Evolutionary conservation across 2,329 filamentous ascomycete species (phyloP), one percentile per base, ranked within the genome.

Genomic region (Xylariaceae sp.): DNA sequence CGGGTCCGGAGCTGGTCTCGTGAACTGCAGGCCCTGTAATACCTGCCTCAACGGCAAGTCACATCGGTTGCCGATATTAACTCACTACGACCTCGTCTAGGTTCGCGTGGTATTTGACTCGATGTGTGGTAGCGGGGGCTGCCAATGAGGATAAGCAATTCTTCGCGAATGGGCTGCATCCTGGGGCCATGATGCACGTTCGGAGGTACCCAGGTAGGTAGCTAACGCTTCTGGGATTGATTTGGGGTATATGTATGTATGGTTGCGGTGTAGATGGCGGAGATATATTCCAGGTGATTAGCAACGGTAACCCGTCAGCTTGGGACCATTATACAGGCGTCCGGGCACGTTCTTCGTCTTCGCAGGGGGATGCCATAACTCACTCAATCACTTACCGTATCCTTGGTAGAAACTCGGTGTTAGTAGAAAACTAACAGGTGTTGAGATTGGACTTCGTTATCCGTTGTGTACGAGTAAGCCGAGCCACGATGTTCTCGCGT

Each of bases 1-100:
- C 14, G 44, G 51, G 53, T 46, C 50, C 54, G 57, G 32, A 49
- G 21, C 44, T 37, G 23, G 20, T 40, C 32, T 26, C 32, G 32
- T 37, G 32, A 37, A 14, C 32, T 37, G 32, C 32, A 37, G 32
- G 32, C 14, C 14, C 14, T 37, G 32, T 37, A 16, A 7, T 37
- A 37, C 32, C 32, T 37, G 12, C 32, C 12, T 16, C 14, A 37
- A n/a, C n/a, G n/a, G n/a, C n/a, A n/a, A 37, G 32, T 37, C 32
- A 10, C 32, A 37, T 12, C 32, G 32, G 14, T 16, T 3, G n/a
- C n/a, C n/a, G 3, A 12, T 37, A 37, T 16, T 37, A 16, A 16
- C 32, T 37, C 32, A 10, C 14, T 37, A 10, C 5, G 5, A 16
- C 14, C 32, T 37, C 3, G 32, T 12, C 14, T 7, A 16, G 9